Percentiles rank a stretch among this genome's conserved stretches.
These are phyloP conservation scores for Saccharomycopsis guyanensis DNA, from an alignment of 805 yeast genomes.

Conservation along the genomic window DNA sequence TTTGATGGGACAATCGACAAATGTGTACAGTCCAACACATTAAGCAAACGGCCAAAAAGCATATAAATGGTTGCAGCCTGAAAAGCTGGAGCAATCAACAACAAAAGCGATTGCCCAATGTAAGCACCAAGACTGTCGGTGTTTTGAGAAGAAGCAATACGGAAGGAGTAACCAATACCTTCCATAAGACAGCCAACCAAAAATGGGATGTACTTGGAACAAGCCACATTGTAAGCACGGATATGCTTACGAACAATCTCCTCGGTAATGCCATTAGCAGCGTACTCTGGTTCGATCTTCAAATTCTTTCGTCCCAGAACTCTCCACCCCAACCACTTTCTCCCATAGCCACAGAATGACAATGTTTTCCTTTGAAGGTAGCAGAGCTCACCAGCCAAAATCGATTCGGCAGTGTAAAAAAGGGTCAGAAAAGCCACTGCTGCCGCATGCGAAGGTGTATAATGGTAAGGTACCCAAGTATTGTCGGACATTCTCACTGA, in stretches of 20 bases:
- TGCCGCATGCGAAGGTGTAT: not conserved
- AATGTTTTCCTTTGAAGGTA: not conserved
- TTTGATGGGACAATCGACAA: slow-evolving; percentile 23
- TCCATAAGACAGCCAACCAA: slow-evolving; percentile 26
- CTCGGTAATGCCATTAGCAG: not conserved
- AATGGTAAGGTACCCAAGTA: not conserved
- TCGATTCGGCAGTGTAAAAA: not conserved
- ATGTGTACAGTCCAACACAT: slow-evolving; percentile 21
- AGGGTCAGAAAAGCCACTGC: not conserved
- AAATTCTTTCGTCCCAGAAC: not conserved
- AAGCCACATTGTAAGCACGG: not conserved
- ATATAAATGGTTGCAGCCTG: slow-evolving; percentile 30
- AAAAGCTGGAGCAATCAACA: slow-evolving; percentile 29
- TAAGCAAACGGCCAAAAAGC: slow-evolving; percentile 27
- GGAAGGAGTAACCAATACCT: slow-evolving; percentile 25
- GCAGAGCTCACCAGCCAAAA: not conserved
- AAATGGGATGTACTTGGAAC: slow-evolving; percentile 22
- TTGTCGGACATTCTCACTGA: not conserved
- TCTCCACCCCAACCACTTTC: not conserved
- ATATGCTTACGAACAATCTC: not conserved
- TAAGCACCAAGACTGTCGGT: slow-evolving; percentile 21
- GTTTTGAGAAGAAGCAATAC: slow-evolving; percentile 22
- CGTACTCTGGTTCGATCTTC: not conserved
- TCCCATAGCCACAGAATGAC: not conserved
- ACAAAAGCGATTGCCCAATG: slow-evolving; percentile 25